These are phyloP conservation scores for Calonectria leucothoes DNA, from an alignment of 2,329 filamentous ascomycete species.

Conservation along the genomic window DNA sequence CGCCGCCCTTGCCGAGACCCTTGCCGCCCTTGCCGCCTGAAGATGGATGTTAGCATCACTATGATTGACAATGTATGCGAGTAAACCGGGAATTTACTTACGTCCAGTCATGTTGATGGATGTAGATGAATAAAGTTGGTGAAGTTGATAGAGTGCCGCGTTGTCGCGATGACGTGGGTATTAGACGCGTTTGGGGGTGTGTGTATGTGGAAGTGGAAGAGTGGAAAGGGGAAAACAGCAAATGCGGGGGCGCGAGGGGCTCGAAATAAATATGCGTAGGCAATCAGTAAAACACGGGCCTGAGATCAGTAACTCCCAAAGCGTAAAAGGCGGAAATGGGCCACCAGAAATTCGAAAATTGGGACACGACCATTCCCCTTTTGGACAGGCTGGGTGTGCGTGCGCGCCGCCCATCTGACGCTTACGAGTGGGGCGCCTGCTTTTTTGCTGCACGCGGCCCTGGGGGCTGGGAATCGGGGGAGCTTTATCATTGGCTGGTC, in stretches of 20 bases:
- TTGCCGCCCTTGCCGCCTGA: slow-evolving; percentile 95
- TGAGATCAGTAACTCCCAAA: slow-evolving; percentile 41
- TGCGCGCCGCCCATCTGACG: neutral
- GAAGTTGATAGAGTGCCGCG: slow-evolving; percentile 43
- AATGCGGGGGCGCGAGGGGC: slow-evolving; percentile 42
- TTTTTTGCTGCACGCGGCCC: neutral
- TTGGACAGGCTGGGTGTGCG: neutral
- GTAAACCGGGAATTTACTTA: slow-evolving; percentile 59
- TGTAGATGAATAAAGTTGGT: slow-evolving; percentile 39
- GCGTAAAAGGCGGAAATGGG: slow-evolving; percentile 18
- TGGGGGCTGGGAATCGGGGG: neutral
- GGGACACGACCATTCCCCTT: slow-evolving; percentile 16
- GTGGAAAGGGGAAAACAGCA: slow-evolving; percentile 32
- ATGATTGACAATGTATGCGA: neutral
- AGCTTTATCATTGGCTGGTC: neutral
- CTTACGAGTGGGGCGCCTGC: neutral
- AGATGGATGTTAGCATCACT: slow-evolving; percentile 57
- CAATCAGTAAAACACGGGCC: slow-evolving; percentile 47
- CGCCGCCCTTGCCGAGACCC: slow-evolving; percentile 97
- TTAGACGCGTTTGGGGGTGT: slow-evolving; percentile 39
- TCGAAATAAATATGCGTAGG: slow-evolving; percentile 51
- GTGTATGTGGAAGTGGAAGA: slow-evolving; percentile 22
- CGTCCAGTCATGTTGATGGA: slow-evolving; percentile 77
- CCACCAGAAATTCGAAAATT: slow-evolving; percentile 16
- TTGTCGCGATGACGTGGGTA: slow-evolving; percentile 40